Conservation (phyloP, 2,329 filamentous ascomycete genomes). For the Harringtonia aguacate region DNA sequence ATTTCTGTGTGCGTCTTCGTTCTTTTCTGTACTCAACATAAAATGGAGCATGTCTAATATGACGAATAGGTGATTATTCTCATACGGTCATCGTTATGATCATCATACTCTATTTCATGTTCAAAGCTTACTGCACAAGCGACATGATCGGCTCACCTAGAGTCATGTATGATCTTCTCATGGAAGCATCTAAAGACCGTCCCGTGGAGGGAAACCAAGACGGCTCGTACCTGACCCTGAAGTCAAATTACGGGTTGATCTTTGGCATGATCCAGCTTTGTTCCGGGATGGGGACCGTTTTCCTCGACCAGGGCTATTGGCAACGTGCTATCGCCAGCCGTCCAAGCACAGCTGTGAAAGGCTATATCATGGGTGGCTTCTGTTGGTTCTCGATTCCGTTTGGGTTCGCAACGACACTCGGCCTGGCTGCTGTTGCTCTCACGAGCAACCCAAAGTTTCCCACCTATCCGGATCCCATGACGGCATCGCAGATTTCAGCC, state of each 20-base stretch:
- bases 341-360: conserved; percentile 27
- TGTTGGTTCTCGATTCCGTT: conserved; percentile 27
- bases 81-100: conserved; percentile 29
- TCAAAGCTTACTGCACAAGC: conserved; percentile 19
- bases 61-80: too few relatives aligned
- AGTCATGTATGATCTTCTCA: conserved; percentile 25
- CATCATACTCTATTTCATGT: conserved; percentile 26
- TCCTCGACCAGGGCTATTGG: conserved; percentile 32
- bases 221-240: conserved; percentile 27
- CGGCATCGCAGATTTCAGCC: conserved; percentile 18
- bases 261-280: conserved; percentile 26
- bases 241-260: conserved; percentile 22
- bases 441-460: conserved; percentile 16
- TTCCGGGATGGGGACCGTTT: conserved; percentile 24
- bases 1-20: too few relatives aligned
- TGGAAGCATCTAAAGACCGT: conserved; percentile 18
- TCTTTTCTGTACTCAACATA: too few relatives aligned
- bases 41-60: too few relatives aligned
- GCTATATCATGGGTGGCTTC: conserved; percentile 28
- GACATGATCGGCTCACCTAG: conserved; percentile 20
- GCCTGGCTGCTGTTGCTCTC: conserved; percentile 22
- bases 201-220: conserved; percentile 22
- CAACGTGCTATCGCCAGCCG: conserved; percentile 30
- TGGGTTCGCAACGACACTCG: conserved; percentile 24
- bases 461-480: conserved; percentile 20